Conservation (phyloP, 75 land plant species). For the Pinus taeda region DNA sequence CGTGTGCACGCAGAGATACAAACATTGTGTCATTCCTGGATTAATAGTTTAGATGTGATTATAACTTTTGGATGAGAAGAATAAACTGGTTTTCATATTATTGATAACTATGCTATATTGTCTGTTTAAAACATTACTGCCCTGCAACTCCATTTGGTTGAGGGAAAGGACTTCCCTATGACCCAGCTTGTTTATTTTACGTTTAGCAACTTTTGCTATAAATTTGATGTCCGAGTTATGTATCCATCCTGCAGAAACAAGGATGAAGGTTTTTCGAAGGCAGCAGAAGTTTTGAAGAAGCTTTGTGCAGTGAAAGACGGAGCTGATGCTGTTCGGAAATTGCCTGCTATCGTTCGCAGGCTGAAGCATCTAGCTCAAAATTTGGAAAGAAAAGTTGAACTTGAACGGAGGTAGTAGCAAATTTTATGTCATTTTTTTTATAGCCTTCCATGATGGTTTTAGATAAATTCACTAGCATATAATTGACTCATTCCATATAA, state of each 20-base stretch:
- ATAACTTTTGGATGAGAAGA: neutral
- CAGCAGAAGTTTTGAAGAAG: constrained; percentile 54
- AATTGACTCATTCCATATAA: neutral
- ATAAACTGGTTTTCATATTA: neutral
- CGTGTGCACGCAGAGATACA: no score
- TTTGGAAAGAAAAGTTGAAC: constrained; percentile 57
- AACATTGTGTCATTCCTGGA: no score
- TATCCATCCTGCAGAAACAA: constrained; percentile 57
- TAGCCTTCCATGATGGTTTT: neutral
- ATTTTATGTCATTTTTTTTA: neutral
- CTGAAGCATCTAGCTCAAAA: constrained; percentile 43
- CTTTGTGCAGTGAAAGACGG: constrained; percentile 48
- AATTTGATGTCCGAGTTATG: neutral
- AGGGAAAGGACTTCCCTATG: neutral
- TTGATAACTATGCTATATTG: neutral
- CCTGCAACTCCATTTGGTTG: neutral
- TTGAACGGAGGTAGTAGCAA: constrained; percentile 54
- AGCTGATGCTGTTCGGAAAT: constrained; percentile 36
- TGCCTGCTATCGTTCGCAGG: constrained; percentile 29
- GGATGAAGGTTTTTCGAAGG: constrained; percentile 64
- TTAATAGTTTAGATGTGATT: no score
- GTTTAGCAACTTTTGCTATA: neutral
- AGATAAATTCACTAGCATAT: neutral
- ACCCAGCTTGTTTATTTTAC: neutral
- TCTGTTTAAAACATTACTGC: neutral